phyloP scores from a whole-genome alignment of 139 green algal genomes.

The Coccomyxa sp. region DNA sequence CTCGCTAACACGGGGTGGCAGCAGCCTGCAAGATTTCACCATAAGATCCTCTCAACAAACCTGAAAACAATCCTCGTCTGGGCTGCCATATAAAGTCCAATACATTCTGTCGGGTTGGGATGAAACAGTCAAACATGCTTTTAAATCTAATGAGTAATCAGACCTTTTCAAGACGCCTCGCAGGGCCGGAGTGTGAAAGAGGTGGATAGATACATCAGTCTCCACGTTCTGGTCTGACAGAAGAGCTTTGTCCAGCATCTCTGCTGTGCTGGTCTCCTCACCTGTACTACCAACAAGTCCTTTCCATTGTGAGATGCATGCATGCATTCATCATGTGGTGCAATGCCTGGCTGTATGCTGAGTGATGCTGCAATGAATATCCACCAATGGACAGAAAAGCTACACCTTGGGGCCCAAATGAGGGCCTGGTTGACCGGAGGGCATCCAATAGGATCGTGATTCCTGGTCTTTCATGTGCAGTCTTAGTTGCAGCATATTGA shows the following conservation, averaged over 20 bases:
- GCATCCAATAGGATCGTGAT: slow-evolving; percentile 30
- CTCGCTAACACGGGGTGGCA: slow-evolving; percentile 31
- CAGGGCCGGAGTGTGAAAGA: slow-evolving; percentile 32
- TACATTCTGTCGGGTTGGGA: no score
- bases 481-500: neutral
- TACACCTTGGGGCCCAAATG: neutral
- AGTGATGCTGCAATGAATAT: neutral
- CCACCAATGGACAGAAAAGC: neutral
- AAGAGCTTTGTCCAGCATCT: slow-evolving; percentile 16
- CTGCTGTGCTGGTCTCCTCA: slow-evolving; percentile 19
- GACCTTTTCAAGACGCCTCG: slow-evolving; percentile 26
- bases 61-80: no score
- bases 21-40: slow-evolving; percentile 16
- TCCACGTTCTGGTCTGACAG: neutral
- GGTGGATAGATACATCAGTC: neutral
- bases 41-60: neutral
- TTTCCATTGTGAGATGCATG: neutral
- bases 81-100: no score
- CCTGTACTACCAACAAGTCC: neutral
- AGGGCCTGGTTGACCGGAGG: slow-evolving; percentile 17
- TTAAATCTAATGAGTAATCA: neutral
- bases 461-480: neutral
- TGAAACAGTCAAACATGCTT: no score
- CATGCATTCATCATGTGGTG: neutral
- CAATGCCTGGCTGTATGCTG: neutral